Evolutionary conservation across 495 filamentous ascomycete species (phyloP).

Genomic region (Tuber indicum): DNA sequence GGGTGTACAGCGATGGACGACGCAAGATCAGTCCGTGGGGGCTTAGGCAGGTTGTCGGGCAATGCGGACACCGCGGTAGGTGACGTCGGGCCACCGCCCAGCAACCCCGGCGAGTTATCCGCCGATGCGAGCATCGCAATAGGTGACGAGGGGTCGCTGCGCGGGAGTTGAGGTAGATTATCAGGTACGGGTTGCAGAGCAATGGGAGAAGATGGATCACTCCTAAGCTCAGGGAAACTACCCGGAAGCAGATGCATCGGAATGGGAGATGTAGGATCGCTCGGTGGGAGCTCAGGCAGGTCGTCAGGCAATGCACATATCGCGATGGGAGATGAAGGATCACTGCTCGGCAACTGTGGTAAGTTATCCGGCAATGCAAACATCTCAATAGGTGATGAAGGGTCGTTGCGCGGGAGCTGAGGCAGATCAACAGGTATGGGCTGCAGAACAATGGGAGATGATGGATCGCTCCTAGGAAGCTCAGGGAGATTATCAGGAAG

Average conservation of each 20-base stretch:
- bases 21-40: constrained; percentile 9
- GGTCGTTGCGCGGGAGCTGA: neutral
- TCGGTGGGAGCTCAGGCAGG: constrained; percentile 19
- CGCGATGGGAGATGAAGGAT: constrained; percentile 5
- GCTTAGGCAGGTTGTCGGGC: constrained; percentile 14
- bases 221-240: neutral
- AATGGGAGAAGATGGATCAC: constrained; percentile 1
- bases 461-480: neutral
- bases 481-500: neutral
- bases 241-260: neutral
- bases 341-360: constrained; percentile 14
- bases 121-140: constrained; percentile 1
- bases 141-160: constrained; percentile 21
- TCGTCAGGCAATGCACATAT: neutral
- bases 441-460: neutral
- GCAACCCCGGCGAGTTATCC: constrained; percentile 4
- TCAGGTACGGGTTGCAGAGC: neutral
- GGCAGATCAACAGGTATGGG: neutral
- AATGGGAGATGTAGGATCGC: constrained; percentile 1
- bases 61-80: neutral
- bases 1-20: neutral
- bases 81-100: neutral
- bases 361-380: constrained; percentile 5
- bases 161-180: constrained; percentile 23
- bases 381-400: constrained; percentile 2